Base-by-base conservation (phyloP, 2,329 filamentous ascomycete species). In the Microcyclospora pomicola region DNA sequence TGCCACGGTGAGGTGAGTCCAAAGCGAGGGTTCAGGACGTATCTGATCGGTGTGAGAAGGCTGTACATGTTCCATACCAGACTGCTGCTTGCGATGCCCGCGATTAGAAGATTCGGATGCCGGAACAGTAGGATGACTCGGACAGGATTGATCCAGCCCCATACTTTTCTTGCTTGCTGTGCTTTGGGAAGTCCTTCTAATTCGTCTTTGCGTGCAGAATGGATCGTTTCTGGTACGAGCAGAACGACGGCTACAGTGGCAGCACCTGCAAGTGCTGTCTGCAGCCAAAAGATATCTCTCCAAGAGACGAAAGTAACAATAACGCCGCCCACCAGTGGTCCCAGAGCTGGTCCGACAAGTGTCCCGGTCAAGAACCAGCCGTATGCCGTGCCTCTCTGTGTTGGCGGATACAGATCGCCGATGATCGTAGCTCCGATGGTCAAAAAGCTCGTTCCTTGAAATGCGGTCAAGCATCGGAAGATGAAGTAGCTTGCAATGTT, bases 11-110 rank as follows among this genome's bases (percentile, higher is more conserved):
- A 68, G 0, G 72, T 71, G 9, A 85, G 67, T 38, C 76, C 56
- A 62, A 86, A 85, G 15, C 81, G 75, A 0, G 81, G 80, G 49
- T 85, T 84, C 10, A 86, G 64, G 4, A 84, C 71, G 47, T 82
- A 82, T 14, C 80, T 75, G 39, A 84, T 81, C 2, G 49, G 49
- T 9, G 49, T 54, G 13, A 52, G 43, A 14, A 54, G 0, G 2
- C 68, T 69, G 56, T 82, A 82, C 64, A 85, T 82, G 56, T 86
- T 84, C 77, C 78, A 85, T 11, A 84, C 73, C 1, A 87, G 62
- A 10, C 71, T 67, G 1, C 69, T 71, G 33, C 71, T 76, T 2
- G 74, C 75, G 3, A 80, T 58, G 3, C 69, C 73, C 12, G 71
- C 69, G 39, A 79, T 65, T 11, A 81, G 62, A 2, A 85, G 65